A percentile compares a stretch with the other conserved stretches of the same genome.
These are phyloP conservation scores for Apiospora marii DNA, from an alignment of 2,329 filamentous ascomycete species.

Conservation along the genomic window DNA sequence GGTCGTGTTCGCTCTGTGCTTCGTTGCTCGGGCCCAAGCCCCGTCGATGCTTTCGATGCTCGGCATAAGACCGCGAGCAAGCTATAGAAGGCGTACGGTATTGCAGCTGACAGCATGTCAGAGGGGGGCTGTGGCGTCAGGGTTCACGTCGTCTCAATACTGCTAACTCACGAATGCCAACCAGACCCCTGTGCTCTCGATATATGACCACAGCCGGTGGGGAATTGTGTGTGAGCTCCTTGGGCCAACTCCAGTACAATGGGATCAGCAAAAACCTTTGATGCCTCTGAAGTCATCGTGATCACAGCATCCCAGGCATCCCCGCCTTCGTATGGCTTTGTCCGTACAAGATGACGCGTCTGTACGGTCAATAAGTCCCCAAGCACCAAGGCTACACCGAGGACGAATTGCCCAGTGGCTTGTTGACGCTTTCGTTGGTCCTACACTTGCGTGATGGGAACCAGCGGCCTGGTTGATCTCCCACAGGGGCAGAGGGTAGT, in stretches of 20 bases:
- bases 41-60: background rate
- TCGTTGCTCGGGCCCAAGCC: background rate
- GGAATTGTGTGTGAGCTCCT: background rate
- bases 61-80: background rate
- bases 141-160: background rate
- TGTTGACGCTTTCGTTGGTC: background rate
- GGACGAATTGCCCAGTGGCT: background rate
- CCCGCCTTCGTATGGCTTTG: constrained; percentile 12
- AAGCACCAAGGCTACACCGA: background rate
- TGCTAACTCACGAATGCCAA: background rate
- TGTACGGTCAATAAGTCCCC: constrained; percentile 2
- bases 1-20: background rate
- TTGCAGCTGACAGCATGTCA: constrained; percentile 12
- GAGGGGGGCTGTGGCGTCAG: constrained; percentile 17
- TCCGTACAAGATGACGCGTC: constrained; percentile 13
- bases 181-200: constrained; percentile 12
- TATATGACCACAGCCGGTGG: constrained; percentile 3
- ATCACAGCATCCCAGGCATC: constrained; percentile 9
- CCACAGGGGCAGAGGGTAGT: background rate
- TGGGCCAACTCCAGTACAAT: background rate
- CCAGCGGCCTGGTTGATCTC: background rate
- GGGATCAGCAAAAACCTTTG: constrained; percentile 5
- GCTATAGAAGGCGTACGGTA: constrained; percentile 3
- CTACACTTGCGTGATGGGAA: background rate
- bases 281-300: background rate